Conservation (phyloP, 805 yeast genomes). For the Starmerella kuoi region DNA sequence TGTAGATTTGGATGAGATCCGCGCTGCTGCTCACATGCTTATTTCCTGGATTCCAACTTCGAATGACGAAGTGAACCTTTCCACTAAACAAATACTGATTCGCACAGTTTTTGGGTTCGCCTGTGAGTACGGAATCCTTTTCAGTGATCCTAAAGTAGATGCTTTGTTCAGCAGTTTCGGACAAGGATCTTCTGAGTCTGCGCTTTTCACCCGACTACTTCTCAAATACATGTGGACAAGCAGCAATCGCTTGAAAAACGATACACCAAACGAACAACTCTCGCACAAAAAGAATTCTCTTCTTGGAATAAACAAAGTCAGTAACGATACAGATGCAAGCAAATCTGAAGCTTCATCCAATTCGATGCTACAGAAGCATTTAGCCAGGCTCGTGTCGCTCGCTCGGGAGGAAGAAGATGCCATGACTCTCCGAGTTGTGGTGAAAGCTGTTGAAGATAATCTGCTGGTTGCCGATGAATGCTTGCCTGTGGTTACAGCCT, state of each 20-base stretch:
- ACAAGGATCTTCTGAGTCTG: not conserved
- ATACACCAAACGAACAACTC: not conserved
- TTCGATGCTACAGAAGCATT: conserved; percentile 8
- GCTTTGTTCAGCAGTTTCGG: not conserved
- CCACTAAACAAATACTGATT: not conserved
- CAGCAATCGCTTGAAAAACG: not conserved
- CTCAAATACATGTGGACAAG: conserved; percentile 1
- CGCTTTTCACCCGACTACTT: not conserved
- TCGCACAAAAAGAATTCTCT: not conserved
- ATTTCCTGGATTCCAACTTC: not conserved
- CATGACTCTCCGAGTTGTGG: conserved; percentile 9
- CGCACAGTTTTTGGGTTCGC: not conserved
- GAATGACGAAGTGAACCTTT: not conserved
- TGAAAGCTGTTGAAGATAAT: conserved; percentile 14
- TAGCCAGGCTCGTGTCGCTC: conserved; percentile 4
- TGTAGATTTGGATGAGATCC: not conserved
- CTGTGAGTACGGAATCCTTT: not conserved
- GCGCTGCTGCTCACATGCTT: not conserved
- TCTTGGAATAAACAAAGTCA: not conserved
- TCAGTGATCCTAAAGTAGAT: conserved; percentile 1
- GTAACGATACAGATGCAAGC: not conserved
- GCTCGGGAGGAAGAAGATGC: conserved; percentile 5
- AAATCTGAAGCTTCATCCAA: not conserved
- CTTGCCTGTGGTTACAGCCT: conserved; percentile 5
- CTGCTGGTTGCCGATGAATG: conserved; percentile 15